Percentiles rank a stretch among this genome's conserved stretches.
Evolutionary conservation across 2,329 filamentous ascomycete genomes (phyloP).

Genomic region (Madurella fahalii): DNA sequence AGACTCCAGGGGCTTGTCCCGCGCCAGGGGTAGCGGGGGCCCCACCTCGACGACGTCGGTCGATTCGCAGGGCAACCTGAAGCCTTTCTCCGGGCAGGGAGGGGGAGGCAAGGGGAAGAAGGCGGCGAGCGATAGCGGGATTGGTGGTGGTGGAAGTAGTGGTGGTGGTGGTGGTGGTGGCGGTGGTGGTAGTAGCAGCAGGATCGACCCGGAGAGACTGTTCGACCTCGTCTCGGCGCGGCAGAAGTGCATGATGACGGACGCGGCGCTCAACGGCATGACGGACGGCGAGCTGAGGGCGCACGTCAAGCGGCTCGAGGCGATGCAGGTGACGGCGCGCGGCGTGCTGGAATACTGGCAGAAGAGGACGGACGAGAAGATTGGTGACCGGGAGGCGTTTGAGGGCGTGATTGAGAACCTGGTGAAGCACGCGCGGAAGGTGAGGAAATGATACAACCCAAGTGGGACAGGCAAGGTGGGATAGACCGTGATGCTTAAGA

Average conservation of each 20-base stretch:
- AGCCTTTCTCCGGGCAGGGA: neutral
- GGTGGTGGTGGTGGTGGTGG: neutral
- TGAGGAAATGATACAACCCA: constrained; percentile 57
- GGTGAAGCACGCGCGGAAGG: constrained; percentile 84
- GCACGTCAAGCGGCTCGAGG: constrained; percentile 67
- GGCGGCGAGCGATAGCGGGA: neutral
- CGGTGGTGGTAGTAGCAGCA: constrained; percentile 28
- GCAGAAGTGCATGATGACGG: constrained; percentile 77
- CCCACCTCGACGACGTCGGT: no score
- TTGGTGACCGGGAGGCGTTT: constrained; percentile 88
- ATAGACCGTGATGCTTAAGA: neutral
- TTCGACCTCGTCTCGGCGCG: constrained; percentile 75
- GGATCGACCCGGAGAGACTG: constrained; percentile 55
- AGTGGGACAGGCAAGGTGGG: neutral
- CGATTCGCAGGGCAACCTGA: neutral
- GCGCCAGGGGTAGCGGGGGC: no score
- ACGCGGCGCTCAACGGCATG: constrained; percentile 75
- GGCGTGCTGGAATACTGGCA: constrained; percentile 85
- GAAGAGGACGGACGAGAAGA: constrained; percentile 76
- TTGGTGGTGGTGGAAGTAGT: neutral
- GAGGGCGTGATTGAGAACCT: constrained; percentile 96
- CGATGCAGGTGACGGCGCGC: constrained; percentile 66
- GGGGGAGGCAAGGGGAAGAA: neutral
- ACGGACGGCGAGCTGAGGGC: constrained; percentile 69
- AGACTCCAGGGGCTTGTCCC: constrained; percentile 42